Evolutionary conservation across 31 red algal species (phyloP).

Genomic region (Endocladia muricata): DNA sequence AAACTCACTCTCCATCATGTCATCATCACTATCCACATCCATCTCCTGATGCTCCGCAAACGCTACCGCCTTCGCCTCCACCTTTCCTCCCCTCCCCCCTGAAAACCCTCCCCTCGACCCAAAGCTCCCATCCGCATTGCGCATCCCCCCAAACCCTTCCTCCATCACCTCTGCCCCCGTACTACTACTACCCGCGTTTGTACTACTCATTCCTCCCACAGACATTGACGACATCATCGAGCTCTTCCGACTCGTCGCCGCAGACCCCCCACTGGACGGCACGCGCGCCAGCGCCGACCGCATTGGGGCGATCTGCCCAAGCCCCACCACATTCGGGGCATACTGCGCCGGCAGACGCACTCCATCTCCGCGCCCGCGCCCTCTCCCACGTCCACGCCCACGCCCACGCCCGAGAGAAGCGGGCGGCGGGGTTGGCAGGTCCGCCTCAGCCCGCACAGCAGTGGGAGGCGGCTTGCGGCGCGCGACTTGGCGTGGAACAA

Average conservation of each 20-base stretch:
- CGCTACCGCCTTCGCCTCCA: slow-evolving; percentile 1
- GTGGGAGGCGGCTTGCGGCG: slow-evolving; percentile 36
- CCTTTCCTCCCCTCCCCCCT: neutral
- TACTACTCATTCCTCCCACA: slow-evolving; percentile 39
- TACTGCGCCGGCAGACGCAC: slow-evolving; percentile 20
- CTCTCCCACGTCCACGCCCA: slow-evolving; percentile 18
- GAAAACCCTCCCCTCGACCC: neutral
- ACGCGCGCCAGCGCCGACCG: slow-evolving; percentile 1
- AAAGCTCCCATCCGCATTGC: neutral
- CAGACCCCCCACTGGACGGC: slow-evolving; percentile 20
- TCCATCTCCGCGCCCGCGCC: slow-evolving; percentile 4
- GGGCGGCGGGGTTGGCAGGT: neutral
- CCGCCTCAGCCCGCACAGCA: neutral
- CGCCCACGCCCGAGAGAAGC: neutral
- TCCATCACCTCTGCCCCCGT: neutral
- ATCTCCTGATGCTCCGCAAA: slow-evolving; percentile 49
- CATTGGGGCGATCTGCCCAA: slow-evolving; percentile 55
- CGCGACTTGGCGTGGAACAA: slow-evolving; percentile 58
- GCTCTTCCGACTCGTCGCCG: slow-evolving; percentile 38
- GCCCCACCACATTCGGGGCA: slow-evolving; percentile 37
- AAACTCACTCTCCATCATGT: slow-evolving; percentile 39
- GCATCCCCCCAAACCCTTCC: neutral
- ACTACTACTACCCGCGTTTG: slow-evolving; percentile 10
- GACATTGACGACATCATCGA: slow-evolving; percentile 48
- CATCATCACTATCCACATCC: slow-evolving; percentile 49